Base-by-base conservation (phyloP, 2,329 filamentous ascomycete genomes). In the Cladosporium velox region DNA sequence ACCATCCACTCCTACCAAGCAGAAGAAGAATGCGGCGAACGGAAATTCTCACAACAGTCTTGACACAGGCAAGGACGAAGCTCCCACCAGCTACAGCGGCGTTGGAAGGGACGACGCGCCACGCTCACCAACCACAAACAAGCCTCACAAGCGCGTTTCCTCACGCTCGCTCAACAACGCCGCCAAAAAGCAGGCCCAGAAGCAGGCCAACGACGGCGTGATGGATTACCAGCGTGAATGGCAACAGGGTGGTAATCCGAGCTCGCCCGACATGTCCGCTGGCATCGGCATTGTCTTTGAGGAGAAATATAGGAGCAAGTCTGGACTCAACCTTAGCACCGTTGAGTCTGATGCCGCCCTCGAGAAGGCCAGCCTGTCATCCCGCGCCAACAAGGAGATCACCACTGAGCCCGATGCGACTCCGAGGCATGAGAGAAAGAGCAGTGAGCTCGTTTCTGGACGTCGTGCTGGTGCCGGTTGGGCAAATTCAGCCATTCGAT, bases 401-500 rank as follows among this genome's bases (percentile, higher is more conserved):
- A 67, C 69, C 14, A 59, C 70, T 26, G 69, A 68, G 74, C 74
- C 32, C 21, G 64, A 65, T 18, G 41, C 28, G 35, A 52, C 44
- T 52, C 65, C 55, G 30, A 65, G 47, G 28, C 65, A 59, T 68
- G 70, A 74, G 68, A 72, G 68, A 62, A 61, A 64, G 54, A 70
- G 70, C 63, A 73, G 70, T 65, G 78, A 83, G 69, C 80, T 86
- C 65, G 82, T 82, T 59, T 83, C 83, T 67, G 84, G 84, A 28
- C 79, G 83, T 52, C 76, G 79, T 71, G 84, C 84, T n/a, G 84
- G 84, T 41, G 82, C 81, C 55, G 82, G 83, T 32, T 86, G 84
- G 84, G 77, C 82, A 24, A 75, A 70, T 24, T 75, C 75, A 80
- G 82, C 79, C 47, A 91, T 97, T 72, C 88, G 91, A 69, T 97